Evolutionary conservation across 1,284 basidiomycete genomes (phyloP), one percentile per base, ranked within the genome.

Genomic region (Apiotrichum sp.): DNA sequence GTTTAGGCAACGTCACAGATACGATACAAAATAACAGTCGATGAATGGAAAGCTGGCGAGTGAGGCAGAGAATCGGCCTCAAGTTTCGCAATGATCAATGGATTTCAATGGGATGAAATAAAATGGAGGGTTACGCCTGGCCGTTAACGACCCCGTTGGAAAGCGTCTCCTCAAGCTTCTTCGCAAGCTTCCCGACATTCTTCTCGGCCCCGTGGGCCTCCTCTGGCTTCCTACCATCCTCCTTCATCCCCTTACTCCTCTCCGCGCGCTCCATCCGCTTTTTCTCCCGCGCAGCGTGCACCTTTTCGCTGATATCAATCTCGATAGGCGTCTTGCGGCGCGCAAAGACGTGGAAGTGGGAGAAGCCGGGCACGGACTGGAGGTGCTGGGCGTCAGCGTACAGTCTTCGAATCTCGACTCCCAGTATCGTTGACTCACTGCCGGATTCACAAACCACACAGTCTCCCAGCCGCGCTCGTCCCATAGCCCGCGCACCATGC

Each of bases 301-400:
- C 47, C 47, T 48, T 8, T 39, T 60, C 58, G 38, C 52, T 47
- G 34, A 56, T 64, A 49, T 74, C 70, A 47, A 74, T 74, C 65
- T 74, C 72, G 38, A 66, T 65, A 3, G 72, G 72, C 9, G 71
- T 70, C 61, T 74, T 74, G 29, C 72, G 56, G 11, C 72, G 50
- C 8, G 73, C 75, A 61, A 77, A 73, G 35, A 77, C 66, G 59
- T 77, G 75, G 58, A 73, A 74, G 56, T 77, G 75, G 10, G 71
- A 69, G 44, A 74, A 68, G 0, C 71, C 71, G 3, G 67, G 71
- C 3, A 77, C 69, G 22, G 65, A 68, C 63, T 77, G 75, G 3
- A 77, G 62, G 2, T 73, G 62, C 63, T 68, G 62, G 11, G 59
- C 63, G 56, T 67, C 65, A 53, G 65, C 9, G 9, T 41, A 14